Conservation (phyloP, 805 yeast genomes). For the Metahyphopichia silvanorum region DNA sequence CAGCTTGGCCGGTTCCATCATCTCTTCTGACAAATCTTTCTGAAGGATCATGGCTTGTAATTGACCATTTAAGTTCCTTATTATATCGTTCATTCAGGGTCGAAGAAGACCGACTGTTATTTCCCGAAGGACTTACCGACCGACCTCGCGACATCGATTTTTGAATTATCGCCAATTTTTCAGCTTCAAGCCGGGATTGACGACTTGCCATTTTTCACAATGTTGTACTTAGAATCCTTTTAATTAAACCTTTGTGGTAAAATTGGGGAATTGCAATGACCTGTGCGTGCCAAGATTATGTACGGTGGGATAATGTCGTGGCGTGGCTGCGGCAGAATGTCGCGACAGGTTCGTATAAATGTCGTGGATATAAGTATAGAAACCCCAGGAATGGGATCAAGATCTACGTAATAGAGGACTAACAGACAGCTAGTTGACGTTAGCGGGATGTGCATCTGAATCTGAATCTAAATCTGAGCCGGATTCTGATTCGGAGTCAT, state of each 20-base stretch:
- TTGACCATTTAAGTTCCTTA: slow-evolving; percentile 57
- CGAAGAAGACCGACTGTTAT: slow-evolving; percentile 31
- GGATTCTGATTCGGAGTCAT: slow-evolving; percentile 8
- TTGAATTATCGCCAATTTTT: slow-evolving; percentile 37
- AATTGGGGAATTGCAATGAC: too few relatives aligned
- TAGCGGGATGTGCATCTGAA: slow-evolving; percentile 1
- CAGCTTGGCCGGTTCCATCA: slow-evolving; percentile 1
- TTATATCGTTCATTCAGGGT: slow-evolving; percentile 32
- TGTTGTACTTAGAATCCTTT: too few relatives aligned
- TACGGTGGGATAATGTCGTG: too few relatives aligned
- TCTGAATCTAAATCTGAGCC: neutral
- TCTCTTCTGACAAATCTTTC: slow-evolving; percentile 45
- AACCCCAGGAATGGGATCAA: too few relatives aligned
- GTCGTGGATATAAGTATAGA: too few relatives aligned
- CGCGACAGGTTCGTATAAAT: too few relatives aligned
- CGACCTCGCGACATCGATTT: slow-evolving; percentile 38
- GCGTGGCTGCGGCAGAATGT: too few relatives aligned
- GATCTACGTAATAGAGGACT: too few relatives aligned
- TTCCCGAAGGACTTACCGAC: slow-evolving; percentile 32
- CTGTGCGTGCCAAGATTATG: too few relatives aligned
- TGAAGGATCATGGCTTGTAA: slow-evolving; percentile 71
- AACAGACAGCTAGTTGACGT: too few relatives aligned
- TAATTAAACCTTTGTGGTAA: too few relatives aligned
- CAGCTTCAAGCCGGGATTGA: slow-evolving; percentile 38
- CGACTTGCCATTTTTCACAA: slow-evolving; percentile 37